These are phyloP conservation scores for Echria macrotheca DNA, from an alignment of 495 filamentous ascomycete genomes.

Conservation along the genomic window DNA sequence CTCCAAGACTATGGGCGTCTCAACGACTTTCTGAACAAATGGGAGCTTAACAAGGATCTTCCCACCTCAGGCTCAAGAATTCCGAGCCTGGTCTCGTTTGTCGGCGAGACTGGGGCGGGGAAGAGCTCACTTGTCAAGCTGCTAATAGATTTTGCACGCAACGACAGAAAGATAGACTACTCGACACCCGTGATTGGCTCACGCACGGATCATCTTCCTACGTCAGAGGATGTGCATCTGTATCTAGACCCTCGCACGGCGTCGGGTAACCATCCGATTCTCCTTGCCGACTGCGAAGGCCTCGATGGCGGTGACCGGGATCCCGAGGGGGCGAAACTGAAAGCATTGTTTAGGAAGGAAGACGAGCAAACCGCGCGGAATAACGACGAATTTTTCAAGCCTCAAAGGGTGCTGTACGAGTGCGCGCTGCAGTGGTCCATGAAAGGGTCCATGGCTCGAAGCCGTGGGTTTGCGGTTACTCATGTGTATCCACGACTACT, in stretches of 20 bases:
- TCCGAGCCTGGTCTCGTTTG: slow-evolving; percentile 5
- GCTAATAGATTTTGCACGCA: slow-evolving; percentile 1
- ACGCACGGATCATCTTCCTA: slow-evolving; percentile 1
- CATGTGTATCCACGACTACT: slow-evolving; percentile 3
- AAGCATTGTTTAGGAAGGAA: background rate
- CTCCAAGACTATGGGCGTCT: slow-evolving; percentile 7
- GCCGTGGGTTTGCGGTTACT: slow-evolving; percentile 2
- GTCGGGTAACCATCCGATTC: background rate
- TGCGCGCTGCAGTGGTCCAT: slow-evolving; percentile 3
- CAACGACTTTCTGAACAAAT: background rate
- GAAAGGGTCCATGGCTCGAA: background rate
- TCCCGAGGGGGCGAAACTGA: background rate
- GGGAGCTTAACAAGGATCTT: background rate
- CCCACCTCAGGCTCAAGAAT: background rate
- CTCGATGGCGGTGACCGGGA: slow-evolving; percentile 6
- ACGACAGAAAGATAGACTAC: background rate
- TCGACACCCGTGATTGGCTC: slow-evolving; percentile 2
- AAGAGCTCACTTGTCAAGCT: slow-evolving; percentile 7
- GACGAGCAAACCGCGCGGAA: background rate
- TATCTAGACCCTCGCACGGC: slow-evolving; percentile 5
- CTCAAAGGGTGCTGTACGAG: background rate
- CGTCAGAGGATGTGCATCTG: slow-evolving; percentile 8
- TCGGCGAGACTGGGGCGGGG: slow-evolving; percentile 4
- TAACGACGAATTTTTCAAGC: slow-evolving; percentile 3
- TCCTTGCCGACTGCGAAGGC: slow-evolving; percentile 6